phyloP scores from a whole-genome alignment of 1,284 basidiomycete genomes.

The Cryptococcus floricola region DNA sequence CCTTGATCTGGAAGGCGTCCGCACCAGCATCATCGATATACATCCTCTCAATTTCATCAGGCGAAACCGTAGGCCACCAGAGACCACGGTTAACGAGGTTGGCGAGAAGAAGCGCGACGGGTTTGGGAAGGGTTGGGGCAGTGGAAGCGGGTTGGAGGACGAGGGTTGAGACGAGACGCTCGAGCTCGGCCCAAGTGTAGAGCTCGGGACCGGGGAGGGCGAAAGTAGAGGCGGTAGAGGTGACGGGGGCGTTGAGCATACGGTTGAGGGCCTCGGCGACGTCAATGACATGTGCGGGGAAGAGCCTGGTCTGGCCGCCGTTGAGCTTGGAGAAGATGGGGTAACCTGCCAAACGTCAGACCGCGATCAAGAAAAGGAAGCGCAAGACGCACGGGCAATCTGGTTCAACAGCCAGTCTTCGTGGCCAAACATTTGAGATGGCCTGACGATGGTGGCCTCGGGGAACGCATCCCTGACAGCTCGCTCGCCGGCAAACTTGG shows the following conservation, averaged over 20 bases:
- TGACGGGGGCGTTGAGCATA: slow-evolving; percentile 63
- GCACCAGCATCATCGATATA: slow-evolving; percentile 71
- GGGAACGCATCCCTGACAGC: slow-evolving; percentile 81
- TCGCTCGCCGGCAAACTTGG: slow-evolving; percentile 88
- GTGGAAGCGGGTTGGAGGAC: slow-evolving; percentile 67
- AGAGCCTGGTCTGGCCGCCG: slow-evolving; percentile 75
- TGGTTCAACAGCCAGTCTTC: slow-evolving; percentile 95
- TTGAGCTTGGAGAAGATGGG: slow-evolving; percentile 96
- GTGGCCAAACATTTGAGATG: slow-evolving; percentile 80
- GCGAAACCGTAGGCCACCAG: slow-evolving; percentile 92
- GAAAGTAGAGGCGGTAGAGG: slow-evolving; percentile 62
- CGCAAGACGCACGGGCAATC: slow-evolving; percentile 69
- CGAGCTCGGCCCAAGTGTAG: slow-evolving; percentile 78
- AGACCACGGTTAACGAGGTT: slow-evolving; percentile 62
- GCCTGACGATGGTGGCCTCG: slow-evolving; percentile 83
- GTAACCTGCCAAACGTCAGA: slow-evolving; percentile 58
- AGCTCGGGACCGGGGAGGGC: slow-evolving; percentile 85
- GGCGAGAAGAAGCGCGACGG: slow-evolving; percentile 64
- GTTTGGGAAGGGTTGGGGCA: slow-evolving; percentile 73
- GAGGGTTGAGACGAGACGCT: slow-evolving; percentile 74
- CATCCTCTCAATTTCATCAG: slow-evolving; percentile 85
- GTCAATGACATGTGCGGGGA: slow-evolving; percentile 90
- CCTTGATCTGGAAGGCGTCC: slow-evolving; percentile 53
- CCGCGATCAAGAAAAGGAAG: background rate
- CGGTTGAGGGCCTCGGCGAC: slow-evolving; percentile 87